Base-by-base conservation (phyloP, 225 moss, liverwort and hornwort genomes). In the Bryum argenteum region DNA sequence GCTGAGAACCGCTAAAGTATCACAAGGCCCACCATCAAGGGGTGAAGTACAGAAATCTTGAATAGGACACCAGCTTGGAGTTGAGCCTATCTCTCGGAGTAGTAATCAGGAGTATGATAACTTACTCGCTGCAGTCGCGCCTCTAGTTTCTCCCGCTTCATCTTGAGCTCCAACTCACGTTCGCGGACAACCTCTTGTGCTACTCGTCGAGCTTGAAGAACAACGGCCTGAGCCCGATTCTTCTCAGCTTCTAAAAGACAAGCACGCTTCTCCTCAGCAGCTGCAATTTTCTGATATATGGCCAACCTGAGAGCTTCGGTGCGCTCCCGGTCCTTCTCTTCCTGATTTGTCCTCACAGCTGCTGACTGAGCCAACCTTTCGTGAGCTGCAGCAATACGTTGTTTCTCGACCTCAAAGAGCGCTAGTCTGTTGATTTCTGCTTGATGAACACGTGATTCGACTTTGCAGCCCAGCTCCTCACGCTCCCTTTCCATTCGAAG, bases 401-500 rank as follows among this genome's bases (percentile, higher is more conserved):
- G 97, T 40, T 79, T 97, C 83, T 94, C 97, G 22, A 94, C 74
- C 78, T 94, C 92, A 26, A 97, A 81, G 18, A 97, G 89, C 51
- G 94, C 94, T 52, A 97, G 53, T 19, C 97, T 86, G 58, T 97
- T 97, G 26, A 88, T 81, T 71, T 97, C 97, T 24, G 97, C 97
- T 85, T 97, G 97, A 48, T 91, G 97, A 47, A 97, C 97, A 39
- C 97, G 94, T 28, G 61, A 88, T 75, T 92, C 97, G 73, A 97
- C 94, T 74, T 92, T 94, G 61, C 79, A 86, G 45, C 94, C 97
- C 69, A 97, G 75, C 81, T 97, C 94, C 77, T 97, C 97, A 11
- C 97, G 90, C 84, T 97, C 97, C 60, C 94, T 87, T 74, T 97
- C 97, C 75, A 94, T 88, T 16, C 97, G 92, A 62, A 97, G 90